Evolutionary conservation across 2,329 filamentous ascomycete genomes (phyloP).

Genomic region (Nemania sp.): DNA sequence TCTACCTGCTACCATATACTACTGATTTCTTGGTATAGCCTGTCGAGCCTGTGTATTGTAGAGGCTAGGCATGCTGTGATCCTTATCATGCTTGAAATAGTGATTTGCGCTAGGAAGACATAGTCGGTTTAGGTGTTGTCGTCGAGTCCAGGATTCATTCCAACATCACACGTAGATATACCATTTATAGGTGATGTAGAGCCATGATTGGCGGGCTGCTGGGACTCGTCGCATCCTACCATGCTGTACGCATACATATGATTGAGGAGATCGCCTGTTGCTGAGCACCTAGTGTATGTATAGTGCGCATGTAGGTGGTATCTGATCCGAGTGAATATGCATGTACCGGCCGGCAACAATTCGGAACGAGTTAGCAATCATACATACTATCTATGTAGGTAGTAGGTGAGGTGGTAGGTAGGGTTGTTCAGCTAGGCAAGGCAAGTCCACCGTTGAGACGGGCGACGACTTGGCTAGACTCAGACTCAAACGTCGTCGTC

Average conservation of each 20-base stretch:
- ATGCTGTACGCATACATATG: slow-evolving; percentile 4
- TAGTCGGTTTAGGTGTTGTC: background rate
- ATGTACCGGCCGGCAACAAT: slow-evolving; percentile 27
- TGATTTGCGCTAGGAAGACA: background rate
- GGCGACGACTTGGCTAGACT: slow-evolving; percentile 22
- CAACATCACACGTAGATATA: background rate
- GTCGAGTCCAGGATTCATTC: background rate
- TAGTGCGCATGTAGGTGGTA: no score
- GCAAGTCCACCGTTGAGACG: slow-evolving; percentile 9
- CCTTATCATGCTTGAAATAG: slow-evolving; percentile 4
- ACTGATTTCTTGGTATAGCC: no score
- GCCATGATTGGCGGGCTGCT: background rate
- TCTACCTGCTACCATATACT: no score
- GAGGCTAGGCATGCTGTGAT: background rate
- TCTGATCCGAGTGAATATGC: background rate
- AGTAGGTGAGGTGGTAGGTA: no score
- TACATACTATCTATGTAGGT: no score
- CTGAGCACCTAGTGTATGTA: background rate
- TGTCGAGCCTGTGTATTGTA: no score
- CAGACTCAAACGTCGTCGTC: no score
- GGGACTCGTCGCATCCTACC: background rate
- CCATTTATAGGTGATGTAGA: background rate
- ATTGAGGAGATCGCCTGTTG: slow-evolving; percentile 1
- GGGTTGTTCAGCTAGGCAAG: slow-evolving; percentile 13
- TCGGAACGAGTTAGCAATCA: background rate